Base-by-base conservation (phyloP, 2,329 filamentous ascomycete genomes). In the Sporothrix pallida region DNA sequence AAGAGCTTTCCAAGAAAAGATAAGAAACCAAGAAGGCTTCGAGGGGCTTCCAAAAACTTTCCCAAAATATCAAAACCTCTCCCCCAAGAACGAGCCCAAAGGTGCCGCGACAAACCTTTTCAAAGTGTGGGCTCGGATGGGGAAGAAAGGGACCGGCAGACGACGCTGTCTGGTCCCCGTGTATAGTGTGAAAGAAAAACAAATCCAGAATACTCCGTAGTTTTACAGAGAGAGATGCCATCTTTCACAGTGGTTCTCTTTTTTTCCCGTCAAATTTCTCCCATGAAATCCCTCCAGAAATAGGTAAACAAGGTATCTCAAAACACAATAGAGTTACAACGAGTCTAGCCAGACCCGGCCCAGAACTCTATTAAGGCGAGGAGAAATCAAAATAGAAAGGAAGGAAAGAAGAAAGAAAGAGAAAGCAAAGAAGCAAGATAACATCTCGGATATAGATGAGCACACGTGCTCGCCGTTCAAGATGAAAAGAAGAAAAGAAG, bases 281-380 rank as follows among this genome's bases (percentile, higher is more conserved):
- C 48, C 52, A 7, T 37, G 13, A 46, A n/a, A 20, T 1, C 23
- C 23, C 54, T 37, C 31, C 31, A 37, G 31, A 37, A 37, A 37
- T 12, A 44, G 12, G 7, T 26, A 7, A 31, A 31, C 17, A 15
- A 17, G 1, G 4, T 42, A 42, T 20, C 42, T 46, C 67, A 73
- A 63, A 73, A 37, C 31, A 37, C 42, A 60, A 65, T 58, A 56
- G 72, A 60, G 56, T 65, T 73, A 67, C 65, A 73, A 37, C 17
- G 52, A 52, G 63, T 62, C 56, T 42, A 48, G 56, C 52, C 71
- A 50, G 50, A 67, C 71, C 9, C 63, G 23, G 50, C 42, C 37
- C 65, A 58, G 42, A 73, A 70, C 65, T 70, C 72, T 50, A 54
- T 54, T 26, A 48, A 37, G 42, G 52, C 67, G 42, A 48, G 20